Percentiles rank a stretch among this genome's conserved stretches.
Conservation (phyloP, 1,284 basidiomycete species). For the Irpex sp. region DNA sequence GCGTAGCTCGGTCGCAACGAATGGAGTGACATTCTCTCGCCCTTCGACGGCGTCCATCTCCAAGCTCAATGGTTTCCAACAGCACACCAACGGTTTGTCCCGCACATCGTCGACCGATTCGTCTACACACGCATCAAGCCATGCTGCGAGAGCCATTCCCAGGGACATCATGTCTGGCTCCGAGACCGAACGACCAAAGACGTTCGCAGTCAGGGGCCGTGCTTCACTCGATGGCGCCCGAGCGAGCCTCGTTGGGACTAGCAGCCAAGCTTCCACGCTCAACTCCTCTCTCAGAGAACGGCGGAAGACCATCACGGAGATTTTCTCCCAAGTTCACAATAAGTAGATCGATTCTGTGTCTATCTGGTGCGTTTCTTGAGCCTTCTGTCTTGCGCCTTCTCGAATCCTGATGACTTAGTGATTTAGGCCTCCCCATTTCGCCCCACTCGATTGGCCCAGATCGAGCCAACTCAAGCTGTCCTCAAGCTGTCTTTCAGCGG, state of each 20-base stretch:
- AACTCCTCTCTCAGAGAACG: conserved; percentile 37
- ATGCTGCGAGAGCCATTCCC: background rate
- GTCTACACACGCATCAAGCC: conserved; percentile 31
- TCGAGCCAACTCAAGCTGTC: too few relatives aligned
- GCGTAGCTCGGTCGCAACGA: conserved; percentile 33
- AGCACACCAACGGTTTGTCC: conserved; percentile 26
- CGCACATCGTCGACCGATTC: conserved; percentile 1
- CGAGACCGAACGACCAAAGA: conserved; percentile 51
- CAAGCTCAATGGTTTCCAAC: conserved; percentile 52
- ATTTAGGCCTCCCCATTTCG: too few relatives aligned
- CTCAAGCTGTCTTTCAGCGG: too few relatives aligned
- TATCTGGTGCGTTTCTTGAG: too few relatives aligned
- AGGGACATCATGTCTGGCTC: conserved; percentile 39
- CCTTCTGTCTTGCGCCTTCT: too few relatives aligned
- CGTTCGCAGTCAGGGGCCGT: conserved; percentile 38
- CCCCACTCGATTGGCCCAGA: too few relatives aligned
- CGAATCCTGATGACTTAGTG: too few relatives aligned
- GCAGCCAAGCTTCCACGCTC: conserved; percentile 34
- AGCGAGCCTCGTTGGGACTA: conserved; percentile 29
- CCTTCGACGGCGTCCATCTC: conserved; percentile 49
- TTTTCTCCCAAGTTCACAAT: conserved; percentile 33
- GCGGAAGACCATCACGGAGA: conserved; percentile 46
- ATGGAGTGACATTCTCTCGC: conserved; percentile 58
- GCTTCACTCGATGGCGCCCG: conserved; percentile 42
- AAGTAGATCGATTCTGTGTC: background rate